Conservation (phyloP, 352 stramenopile species). For the Ophiocytium majus region DNA sequence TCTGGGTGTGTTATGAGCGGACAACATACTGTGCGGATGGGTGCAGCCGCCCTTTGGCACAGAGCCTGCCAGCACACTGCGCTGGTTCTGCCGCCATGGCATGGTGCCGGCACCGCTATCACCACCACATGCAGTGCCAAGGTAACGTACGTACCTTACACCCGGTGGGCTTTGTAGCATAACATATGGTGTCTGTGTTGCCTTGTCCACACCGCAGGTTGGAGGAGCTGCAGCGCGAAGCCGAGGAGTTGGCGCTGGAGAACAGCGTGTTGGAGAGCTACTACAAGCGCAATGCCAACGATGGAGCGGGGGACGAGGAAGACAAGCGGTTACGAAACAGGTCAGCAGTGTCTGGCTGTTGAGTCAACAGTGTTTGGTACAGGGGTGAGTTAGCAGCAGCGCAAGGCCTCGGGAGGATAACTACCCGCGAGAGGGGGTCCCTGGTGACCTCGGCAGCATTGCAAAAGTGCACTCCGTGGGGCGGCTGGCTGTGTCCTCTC, state of each 20-base stretch:
- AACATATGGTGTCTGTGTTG: neutral
- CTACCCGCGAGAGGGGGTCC: too few relatives aligned
- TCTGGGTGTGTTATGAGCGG: too few relatives aligned
- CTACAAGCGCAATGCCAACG: constrained; percentile 60
- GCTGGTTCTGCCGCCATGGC: too few relatives aligned
- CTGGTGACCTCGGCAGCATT: too few relatives aligned
- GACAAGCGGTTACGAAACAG: constrained; percentile 61
- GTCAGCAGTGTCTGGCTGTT: too few relatives aligned
- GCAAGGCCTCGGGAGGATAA: constrained; percentile 60
- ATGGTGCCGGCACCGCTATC: too few relatives aligned
- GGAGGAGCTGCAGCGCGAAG: constrained; percentile 73
- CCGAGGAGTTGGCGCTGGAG: constrained; percentile 80
- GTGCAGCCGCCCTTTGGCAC: neutral
- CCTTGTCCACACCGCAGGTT: constrained; percentile 42
- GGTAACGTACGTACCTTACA: neutral
- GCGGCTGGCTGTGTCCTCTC: neutral
- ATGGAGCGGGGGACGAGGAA: constrained; percentile 33
- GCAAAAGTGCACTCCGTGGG: too few relatives aligned
- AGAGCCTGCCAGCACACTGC: too few relatives aligned
- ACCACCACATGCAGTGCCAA: neutral
- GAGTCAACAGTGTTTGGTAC: constrained; percentile 57
- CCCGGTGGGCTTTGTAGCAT: neutral
- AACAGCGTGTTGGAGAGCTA: constrained; percentile 84
- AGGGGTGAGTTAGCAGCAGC: constrained; percentile 56
- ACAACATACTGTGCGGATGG: neutral